Conservation (phyloP, 371 early-diverging fungal species). For the Haplosporangium sp. region DNA sequence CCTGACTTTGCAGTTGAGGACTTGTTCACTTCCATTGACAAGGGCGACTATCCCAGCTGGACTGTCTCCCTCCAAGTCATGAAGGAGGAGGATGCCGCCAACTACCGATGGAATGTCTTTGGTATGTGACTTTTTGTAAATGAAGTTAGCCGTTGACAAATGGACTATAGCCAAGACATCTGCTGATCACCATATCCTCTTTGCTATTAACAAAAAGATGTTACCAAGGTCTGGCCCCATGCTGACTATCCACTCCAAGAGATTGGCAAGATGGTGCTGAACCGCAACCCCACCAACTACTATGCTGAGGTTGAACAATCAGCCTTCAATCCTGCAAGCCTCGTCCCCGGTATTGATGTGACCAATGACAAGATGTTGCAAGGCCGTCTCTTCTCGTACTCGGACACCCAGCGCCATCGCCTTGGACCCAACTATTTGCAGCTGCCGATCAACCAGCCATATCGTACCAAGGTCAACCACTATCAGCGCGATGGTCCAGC, state of each 20-base stretch:
- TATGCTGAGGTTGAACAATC: constrained; percentile 86
- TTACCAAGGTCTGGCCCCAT: constrained; percentile 88
- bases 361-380: constrained; percentile 81
- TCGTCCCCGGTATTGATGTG: constrained; percentile 81
- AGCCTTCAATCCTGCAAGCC: constrained; percentile 78
- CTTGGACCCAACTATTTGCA: constrained; percentile 80
- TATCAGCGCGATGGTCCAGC: constrained; percentile 78
- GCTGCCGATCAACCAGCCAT: constrained; percentile 79
- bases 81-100: constrained; percentile 76
- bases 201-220: constrained; percentile 51
- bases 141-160: too few relatives aligned
- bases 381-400: constrained; percentile 82
- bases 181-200: neutral
- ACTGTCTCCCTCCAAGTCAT: constrained; percentile 81
- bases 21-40: constrained; percentile 78
- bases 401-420: constrained; percentile 83
- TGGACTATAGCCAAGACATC: too few relatives aligned
- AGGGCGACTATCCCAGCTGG: constrained; percentile 82
- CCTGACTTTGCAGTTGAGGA: constrained; percentile 85
- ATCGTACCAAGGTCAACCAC: constrained; percentile 62
- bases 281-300: constrained; percentile 84
- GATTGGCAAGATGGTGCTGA: constrained; percentile 79
- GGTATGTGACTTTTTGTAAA: constrained; percentile 36
- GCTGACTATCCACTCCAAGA: constrained; percentile 77
- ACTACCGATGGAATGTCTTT: constrained; percentile 81